These are phyloP conservation scores for Eucalyptus regnans DNA, from an alignment of 345 rosid genomes.

Conservation along the genomic window DNA sequence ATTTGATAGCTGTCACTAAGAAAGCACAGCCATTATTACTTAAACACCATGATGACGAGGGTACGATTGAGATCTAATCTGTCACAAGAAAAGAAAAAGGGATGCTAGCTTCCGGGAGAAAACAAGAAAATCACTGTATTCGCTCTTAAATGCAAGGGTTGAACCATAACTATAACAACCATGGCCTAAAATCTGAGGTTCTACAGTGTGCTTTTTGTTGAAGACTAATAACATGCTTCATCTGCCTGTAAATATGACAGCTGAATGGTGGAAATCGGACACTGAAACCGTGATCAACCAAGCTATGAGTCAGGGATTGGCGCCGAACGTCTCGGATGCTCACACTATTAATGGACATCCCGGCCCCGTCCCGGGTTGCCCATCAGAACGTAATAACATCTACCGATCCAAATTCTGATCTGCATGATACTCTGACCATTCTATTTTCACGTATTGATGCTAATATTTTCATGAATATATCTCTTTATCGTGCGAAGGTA, in stretches of 20 bases:
- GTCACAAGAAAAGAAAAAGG: neutral
- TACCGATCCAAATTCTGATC: neutral
- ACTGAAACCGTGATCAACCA: constrained; percentile 40
- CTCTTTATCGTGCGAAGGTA: constrained; percentile 6
- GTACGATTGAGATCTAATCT: neutral
- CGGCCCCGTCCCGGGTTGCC: constrained; percentile 35
- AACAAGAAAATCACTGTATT: neutral
- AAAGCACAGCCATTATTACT: neutral
- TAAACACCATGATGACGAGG: neutral
- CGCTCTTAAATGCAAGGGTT: neutral
- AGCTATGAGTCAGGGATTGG: constrained; percentile 42
- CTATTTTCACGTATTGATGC: neutral
- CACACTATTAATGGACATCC: constrained; percentile 69
- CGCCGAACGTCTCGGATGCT: constrained; percentile 63
- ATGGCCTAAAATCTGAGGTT: neutral
- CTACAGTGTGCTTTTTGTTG: neutral
- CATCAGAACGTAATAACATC: constrained; percentile 14
- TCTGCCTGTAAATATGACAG: constrained; percentile 7
- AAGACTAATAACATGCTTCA: neutral
- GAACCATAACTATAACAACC: neutral
- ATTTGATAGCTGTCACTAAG: neutral
- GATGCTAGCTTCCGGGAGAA: neutral
- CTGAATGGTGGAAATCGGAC: constrained; percentile 73
- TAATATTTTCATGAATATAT: neutral
- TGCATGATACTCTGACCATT: neutral